Base-by-base conservation (phyloP, 306 rosid species). In the Argentina anserina region DNA sequence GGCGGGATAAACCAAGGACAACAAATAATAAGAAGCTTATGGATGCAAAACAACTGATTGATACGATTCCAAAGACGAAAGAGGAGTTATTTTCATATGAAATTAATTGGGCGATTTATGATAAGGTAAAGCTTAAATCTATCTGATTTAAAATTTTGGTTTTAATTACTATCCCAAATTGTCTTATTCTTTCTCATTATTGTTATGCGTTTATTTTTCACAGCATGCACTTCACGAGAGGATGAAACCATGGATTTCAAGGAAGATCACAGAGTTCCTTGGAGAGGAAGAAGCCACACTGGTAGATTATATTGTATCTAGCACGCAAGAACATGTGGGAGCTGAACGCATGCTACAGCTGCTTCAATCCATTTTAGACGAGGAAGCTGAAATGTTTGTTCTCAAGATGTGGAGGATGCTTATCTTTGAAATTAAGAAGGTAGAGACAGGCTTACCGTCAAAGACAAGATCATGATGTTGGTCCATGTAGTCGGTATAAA, bases 391-490 rank as follows among this genome's bases (percentile, higher is more conserved):
- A 83, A 91, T 95, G 99, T 92, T 95, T 18, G 99, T 95, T 78
- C 96, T 95, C 75, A 95, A 95, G 89, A 95, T 95, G 99, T 95
- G 99, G 99, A 91, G 99, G 79, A 91, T 91, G 97, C 99, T 95
- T 76, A 95, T 95, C 84, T 95, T 90, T 68, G 99, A 95, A 86
- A 95, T 95, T 40, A 95, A 95, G 88, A 95, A 86, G 89, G 99
- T 95, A 59, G 99, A 95, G 86, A 83, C 90, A 9, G 97, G 99
- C 72, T 86, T 92, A 56, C 84, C 89, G 53, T 55, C 79, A 70
- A 90, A 88, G 75, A 81, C 94, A 69, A 86, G 89, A 79, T 47
- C 82, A 31, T 87, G 74, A 61, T 60, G 18, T 37, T 36, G 15
- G 49, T 69, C 66, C 20, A 34, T 29, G 67, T 56, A 58, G 45